phyloP scores from a whole-genome alignment of 2,329 filamentous ascomycete species.

The Penicillium sp. region DNA sequence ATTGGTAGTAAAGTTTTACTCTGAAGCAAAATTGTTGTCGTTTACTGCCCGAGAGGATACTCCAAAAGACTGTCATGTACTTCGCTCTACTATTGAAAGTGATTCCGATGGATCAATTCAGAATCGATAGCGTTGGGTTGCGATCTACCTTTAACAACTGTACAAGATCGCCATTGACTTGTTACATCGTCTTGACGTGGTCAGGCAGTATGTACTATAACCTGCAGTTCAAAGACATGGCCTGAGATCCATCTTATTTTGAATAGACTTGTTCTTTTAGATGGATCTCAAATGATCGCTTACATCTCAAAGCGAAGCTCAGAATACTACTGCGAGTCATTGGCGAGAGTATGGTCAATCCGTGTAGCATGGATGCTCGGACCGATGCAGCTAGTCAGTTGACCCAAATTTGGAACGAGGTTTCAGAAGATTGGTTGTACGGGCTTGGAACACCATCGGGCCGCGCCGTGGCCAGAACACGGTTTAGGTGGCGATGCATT shows the following conservation, averaged over 20 bases:
- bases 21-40: too few relatives aligned
- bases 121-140: not conserved
- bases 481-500: constrained; percentile 1
- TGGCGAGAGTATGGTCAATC: constrained; percentile 6
- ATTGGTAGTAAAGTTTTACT: not conserved
- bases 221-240: not conserved
- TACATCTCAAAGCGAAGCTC: not conserved
- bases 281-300: not conserved
- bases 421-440: constrained; percentile 3
- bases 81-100: not conserved
- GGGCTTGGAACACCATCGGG: constrained; percentile 7
- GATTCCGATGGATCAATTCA: not conserved
- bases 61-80: not conserved
- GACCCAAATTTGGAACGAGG: constrained; percentile 9
- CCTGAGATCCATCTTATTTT: not conserved
- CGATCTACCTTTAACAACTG: not conserved
- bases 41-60: not conserved
- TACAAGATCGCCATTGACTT: not conserved
- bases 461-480: constrained; percentile 8
- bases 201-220: constrained; percentile 33
- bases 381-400: constrained; percentile 19
- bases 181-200: not conserved
- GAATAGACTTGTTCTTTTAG: not conserved
- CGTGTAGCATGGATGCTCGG: constrained; percentile 20
- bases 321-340: not conserved